Percentiles rank a stretch among this genome's conserved stretches.
Evolutionary conservation across 2,329 filamentous ascomycete genomes (phyloP).

Genomic region (Penicillium corylophilum): DNA sequence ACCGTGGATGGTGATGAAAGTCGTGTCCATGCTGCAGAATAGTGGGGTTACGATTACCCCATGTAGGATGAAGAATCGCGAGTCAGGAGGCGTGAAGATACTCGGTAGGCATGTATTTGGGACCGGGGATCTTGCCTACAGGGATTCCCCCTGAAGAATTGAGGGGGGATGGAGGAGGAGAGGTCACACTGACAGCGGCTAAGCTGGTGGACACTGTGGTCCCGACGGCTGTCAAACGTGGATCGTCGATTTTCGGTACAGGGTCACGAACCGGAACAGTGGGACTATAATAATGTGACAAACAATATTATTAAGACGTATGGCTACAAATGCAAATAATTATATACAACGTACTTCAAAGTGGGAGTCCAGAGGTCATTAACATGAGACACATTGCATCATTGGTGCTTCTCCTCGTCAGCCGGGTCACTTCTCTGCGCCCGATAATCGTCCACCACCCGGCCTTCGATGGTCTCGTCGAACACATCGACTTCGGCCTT

Average conservation of each 20-base stretch:
- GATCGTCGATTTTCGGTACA: conserved; percentile 3
- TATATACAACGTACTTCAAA: conserved; percentile 10
- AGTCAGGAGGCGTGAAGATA: neutral
- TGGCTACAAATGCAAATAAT: conserved; percentile 6
- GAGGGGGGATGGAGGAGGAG: neutral
- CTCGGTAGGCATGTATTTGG: neutral
- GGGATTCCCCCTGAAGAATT: neutral
- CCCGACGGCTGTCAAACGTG: conserved; percentile 20
- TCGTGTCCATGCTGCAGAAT: conserved; percentile 66
- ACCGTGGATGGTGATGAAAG: conserved; percentile 91
- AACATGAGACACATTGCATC: conserved; percentile 21
- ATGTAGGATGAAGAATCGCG: neutral
- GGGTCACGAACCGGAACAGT: neutral
- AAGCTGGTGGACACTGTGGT: conserved; percentile 3
- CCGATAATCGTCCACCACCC: conserved; percentile 31
- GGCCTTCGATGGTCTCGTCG: conserved; percentile 36
- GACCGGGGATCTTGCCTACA: neutral
- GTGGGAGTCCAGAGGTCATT: conserved; percentile 9
- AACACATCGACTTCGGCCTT: conserved; percentile 58
- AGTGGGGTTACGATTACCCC: conserved; percentile 16
- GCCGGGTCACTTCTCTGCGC: conserved; percentile 51
- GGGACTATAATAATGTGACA: neutral
- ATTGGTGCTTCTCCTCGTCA: conserved; percentile 52
- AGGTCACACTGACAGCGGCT: conserved; percentile 9
- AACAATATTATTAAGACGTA: neutral